Percentiles rank a stretch among this genome's conserved stretches.
Conservation (phyloP, 164 flowering plant species). For the Berberis thunbergii region DNA sequence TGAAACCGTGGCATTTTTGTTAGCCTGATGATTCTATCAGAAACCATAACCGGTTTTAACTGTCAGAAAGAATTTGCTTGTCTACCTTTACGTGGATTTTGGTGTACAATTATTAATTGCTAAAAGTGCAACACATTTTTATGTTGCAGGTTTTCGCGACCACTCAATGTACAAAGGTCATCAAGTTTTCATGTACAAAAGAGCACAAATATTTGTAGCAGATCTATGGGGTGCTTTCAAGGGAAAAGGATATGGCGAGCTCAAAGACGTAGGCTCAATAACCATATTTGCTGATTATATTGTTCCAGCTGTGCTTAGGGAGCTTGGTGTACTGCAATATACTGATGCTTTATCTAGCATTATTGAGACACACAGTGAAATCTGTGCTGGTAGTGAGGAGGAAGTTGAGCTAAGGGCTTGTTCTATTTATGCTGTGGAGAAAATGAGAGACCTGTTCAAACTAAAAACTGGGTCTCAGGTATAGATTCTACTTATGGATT, state of each 20-base stretch:
- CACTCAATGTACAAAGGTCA: conserved; percentile 91
- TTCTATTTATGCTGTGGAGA: conserved; percentile 80
- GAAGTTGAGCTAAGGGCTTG: conserved; percentile 93
- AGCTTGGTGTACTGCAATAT: conserved; percentile 83
- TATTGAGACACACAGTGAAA: conserved; percentile 52
- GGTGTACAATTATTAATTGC: neutral
- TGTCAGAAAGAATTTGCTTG: too few species aligned
- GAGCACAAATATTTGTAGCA: conserved; percentile 97
- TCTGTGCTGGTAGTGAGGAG: conserved; percentile 79
- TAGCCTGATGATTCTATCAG: too few species aligned
- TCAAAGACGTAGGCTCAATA: conserved; percentile 57
- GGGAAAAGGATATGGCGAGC: conserved; percentile 81
- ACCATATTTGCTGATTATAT: conserved; percentile 95
- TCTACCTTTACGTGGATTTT: neutral
- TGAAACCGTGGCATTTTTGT: too few species aligned
- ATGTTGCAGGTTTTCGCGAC: conserved; percentile 71
- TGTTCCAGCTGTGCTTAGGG: conserved; percentile 81
- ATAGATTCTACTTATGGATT: neutral
- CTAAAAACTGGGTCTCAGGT: conserved; percentile 72
- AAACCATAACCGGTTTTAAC: too few species aligned
- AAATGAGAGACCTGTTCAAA: conserved; percentile 62
- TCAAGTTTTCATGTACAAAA: conserved; percentile 86
- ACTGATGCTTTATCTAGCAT: conserved; percentile 39
- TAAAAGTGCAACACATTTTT: neutral
- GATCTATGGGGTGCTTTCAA: conserved; percentile 95